Base-by-base conservation (phyloP, 495 filamentous ascomycete species). In the Polyplosphaeria fusca region DNA sequence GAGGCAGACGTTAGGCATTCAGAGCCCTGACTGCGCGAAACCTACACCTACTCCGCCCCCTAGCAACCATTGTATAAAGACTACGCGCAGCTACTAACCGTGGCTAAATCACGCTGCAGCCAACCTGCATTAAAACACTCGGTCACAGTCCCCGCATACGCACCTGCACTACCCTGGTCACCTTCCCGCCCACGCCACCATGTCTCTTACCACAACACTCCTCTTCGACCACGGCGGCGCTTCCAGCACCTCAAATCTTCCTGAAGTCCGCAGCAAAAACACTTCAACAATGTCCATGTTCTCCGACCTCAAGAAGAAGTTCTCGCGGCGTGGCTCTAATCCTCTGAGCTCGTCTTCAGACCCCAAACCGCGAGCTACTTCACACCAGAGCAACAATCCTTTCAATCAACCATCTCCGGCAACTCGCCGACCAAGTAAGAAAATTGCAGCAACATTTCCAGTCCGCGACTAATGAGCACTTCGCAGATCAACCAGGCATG, bases 401-500 rank as follows among this genome's bases (percentile, higher is more conserved):
- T 60, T 51, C 26, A 42, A 20, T 26, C 38, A 54, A 14, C 19
- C 28, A 20, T 46, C 68, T 2, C 67, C 68, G 23, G 25, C 68
- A 14, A 71, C 69, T 16, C 57, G 68, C 16, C 67, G 69, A 27
- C 69, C 69, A 46, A 47, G 68, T 72, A 60, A 61, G 55, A 47
- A 42, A 9, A n/a, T n/a, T n/a, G n/a, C n/a, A n/a, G n/a, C n/a
- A n/a, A n/a, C n/a, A n/a, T n/a, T n/a, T n/a, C n/a, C n/a, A n/a
- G n/a, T n/a, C n/a, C n/a, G n/a, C n/a, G n/a, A 42, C 20, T 42
- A 13, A 42, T 42, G 26, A 46, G 4, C 4, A 25, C 19, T n/a
- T 45, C 40, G 14, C 68, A 73, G 68, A 70, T 50, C 48, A 64
- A 19, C 48, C 69, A 35, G 65, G 70, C 12, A 68, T 72, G 67